Percentiles rank a stretch among this genome's conserved stretches.
Conservation (phyloP, 2,329 filamentous ascomycete genomes). For the Paraconiothyrium sp. region DNA sequence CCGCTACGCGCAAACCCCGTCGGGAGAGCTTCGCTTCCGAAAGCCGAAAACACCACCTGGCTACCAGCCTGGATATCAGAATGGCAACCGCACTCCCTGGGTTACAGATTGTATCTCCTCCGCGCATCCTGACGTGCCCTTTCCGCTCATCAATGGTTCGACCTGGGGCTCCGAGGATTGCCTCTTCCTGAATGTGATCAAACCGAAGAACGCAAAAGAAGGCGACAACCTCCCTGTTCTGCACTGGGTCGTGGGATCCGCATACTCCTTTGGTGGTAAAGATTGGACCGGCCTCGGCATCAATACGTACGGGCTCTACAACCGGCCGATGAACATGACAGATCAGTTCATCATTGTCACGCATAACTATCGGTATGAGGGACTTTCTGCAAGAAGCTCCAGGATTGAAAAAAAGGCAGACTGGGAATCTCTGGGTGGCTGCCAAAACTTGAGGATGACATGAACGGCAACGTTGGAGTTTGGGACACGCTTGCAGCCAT, state of each 20-base stretch:
- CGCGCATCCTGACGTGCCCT: conserved; percentile 9
- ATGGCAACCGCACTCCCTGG: conserved; percentile 3
- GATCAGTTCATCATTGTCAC: conserved; percentile 19
- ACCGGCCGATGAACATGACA: conserved; percentile 13
- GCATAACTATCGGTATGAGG: conserved; percentile 15
- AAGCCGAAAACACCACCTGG: conserved; percentile 13
- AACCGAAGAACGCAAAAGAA: conserved; percentile 9
- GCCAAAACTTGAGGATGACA: conserved; percentile 12
- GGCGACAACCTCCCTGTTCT: conserved; percentile 20
- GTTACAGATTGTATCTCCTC: conserved; percentile 17
- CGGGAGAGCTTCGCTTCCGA: conserved; percentile 13
- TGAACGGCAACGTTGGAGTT: conserved; percentile 25
- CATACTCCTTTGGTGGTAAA: conserved; percentile 18
- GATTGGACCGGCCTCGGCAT: conserved; percentile 18
- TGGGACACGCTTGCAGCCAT: background rate
- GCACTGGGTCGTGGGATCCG: conserved; percentile 17
- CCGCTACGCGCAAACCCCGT: conserved; percentile 14
- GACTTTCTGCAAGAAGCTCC: background rate
- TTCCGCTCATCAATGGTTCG: conserved; percentile 13
- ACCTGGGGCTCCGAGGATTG: conserved; percentile 18
- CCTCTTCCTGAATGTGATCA: conserved; percentile 17
- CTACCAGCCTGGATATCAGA: background rate
- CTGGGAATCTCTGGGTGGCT: background rate
- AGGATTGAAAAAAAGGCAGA: background rate
- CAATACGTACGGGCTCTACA: conserved; percentile 10